Base-by-base conservation (phyloP, 306 rosid genomes). In the Quercus engelmannii region DNA sequence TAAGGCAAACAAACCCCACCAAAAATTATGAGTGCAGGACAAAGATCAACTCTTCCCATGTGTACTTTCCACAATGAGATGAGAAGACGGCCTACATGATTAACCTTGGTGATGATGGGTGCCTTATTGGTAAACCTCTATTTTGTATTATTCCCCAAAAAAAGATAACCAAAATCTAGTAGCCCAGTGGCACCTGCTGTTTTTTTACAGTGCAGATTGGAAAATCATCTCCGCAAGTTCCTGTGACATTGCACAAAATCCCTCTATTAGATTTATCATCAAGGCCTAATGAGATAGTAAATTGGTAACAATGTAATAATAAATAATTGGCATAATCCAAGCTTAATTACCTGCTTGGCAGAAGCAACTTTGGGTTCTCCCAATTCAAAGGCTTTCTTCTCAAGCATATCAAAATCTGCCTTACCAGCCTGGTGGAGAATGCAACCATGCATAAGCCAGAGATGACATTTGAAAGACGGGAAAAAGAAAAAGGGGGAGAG, bases 221-320 rank as follows among this genome's bases (percentile, higher is more conserved):
- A 95, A 87, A 75, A 89, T 86, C 96, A 91, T 89, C 91, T 95
- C 98, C 14, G 99, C 98, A 41, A 93, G 96, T 89, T 95, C 99
- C 99, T 95, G 97, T 77, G 85, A 81, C 80, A 83, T 55, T 63
- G 20, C 72, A 68, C 71, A 71, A 63, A 71, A 25, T 28, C 17
- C 0, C 18, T 17, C 30, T 15, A 57, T 88, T 56, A 61, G 79
- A 56, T 80, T 80, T 23, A 63, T 46, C 43, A 41, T 51, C 3
- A 5, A 71, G 71, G 28, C 15, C 30, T 8, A 51, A 74, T 56
- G 54, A 14, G 10, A 15, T 5, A 51, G 30, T 75, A 20, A 15
- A 26, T 67, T 46, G 19, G 51, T 9, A 49, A 25, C 15, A n/a
- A 10, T 4, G 49, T n/a, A 68, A 9, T 6, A 31, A 33, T 49